Evolutionary conservation across 768 basidiomycete genomes (phyloP).

Genomic region (Boletus insuetus): DNA sequence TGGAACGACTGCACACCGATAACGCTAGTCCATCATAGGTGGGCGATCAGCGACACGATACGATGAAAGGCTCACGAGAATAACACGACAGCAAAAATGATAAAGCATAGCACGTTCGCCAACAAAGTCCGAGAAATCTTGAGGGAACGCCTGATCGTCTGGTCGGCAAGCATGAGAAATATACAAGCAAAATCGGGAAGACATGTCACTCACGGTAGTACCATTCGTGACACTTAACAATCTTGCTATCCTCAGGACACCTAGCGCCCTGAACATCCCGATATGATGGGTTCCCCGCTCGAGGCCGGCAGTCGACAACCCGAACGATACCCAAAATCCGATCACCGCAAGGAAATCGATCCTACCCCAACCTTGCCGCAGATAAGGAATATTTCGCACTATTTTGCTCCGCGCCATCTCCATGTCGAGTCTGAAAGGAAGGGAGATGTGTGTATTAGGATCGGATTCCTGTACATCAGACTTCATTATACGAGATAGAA

Average conservation of each 20-base stretch:
- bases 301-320: constrained; percentile 59
- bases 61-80: constrained; percentile 64
- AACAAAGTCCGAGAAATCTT: constrained; percentile 90
- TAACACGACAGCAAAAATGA: constrained; percentile 82
- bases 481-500: constrained; percentile 48
- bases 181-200: background rate
- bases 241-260: constrained; percentile 78
- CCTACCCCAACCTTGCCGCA: constrained; percentile 90
- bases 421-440: constrained; percentile 63
- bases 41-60: background rate
- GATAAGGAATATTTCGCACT: constrained; percentile 75
- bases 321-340: constrained; percentile 85
- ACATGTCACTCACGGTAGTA: constrained; percentile 64
- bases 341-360: constrained; percentile 86
- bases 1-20: constrained; percentile 95
- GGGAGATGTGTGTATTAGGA: constrained; percentile 36
- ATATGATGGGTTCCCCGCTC: constrained; percentile 73
- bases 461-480: constrained; percentile 40
- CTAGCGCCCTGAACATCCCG: constrained; percentile 85
- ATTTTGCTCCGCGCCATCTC: constrained; percentile 52
- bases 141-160: constrained; percentile 88
- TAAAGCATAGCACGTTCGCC: constrained; percentile 86
- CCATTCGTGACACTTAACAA: constrained; percentile 86
- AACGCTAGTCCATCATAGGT: constrained; percentile 42
- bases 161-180: constrained; percentile 9